Evolutionary conservation across 2,329 filamentous ascomycete genomes (phyloP).

Genomic region (Chaetomium sp.): DNA sequence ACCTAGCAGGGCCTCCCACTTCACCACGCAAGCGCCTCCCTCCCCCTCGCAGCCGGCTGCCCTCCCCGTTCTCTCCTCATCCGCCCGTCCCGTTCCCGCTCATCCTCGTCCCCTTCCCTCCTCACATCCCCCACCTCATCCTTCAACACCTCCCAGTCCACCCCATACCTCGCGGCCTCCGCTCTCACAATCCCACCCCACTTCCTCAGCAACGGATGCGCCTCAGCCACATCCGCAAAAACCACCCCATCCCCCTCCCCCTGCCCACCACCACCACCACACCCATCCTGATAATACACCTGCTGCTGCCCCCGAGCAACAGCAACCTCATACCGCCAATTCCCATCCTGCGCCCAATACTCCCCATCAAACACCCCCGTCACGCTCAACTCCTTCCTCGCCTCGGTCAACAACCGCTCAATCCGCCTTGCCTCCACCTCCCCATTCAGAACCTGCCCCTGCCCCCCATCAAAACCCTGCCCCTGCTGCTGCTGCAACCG

Average conservation of each 20-base stretch:
- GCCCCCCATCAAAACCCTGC: slow-evolving; percentile 8
- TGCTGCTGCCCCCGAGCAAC: neutral
- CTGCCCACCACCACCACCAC: neutral
- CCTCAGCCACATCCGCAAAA: slow-evolving; percentile 64
- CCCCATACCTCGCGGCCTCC: slow-evolving; percentile 45
- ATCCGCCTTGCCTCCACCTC: slow-evolving; percentile 34
- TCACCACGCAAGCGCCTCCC: slow-evolving; percentile 37
- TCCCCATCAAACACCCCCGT: slow-evolving; percentile 64
- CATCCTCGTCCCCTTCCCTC: slow-evolving; percentile 25
- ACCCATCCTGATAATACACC: neutral
- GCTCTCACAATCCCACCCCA: slow-evolving; percentile 56
- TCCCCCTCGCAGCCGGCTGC: slow-evolving; percentile 23
- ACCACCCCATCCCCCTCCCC: slow-evolving; percentile 44
- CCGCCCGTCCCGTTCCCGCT: slow-evolving; percentile 18
- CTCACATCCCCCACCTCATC: slow-evolving; percentile 27
- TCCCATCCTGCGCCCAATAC: slow-evolving; percentile 69
- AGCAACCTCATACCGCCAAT: slow-evolving; percentile 66
- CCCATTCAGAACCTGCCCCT: slow-evolving; percentile 18
- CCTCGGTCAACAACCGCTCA: slow-evolving; percentile 48
- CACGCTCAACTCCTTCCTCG: slow-evolving; percentile 61
- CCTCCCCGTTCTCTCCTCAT: slow-evolving; percentile 22
- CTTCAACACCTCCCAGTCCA: slow-evolving; percentile 34
- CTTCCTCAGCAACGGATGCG: slow-evolving; percentile 67
- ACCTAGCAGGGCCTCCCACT: neutral
- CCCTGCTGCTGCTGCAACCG: slow-evolving; percentile 24